Evolutionary conservation across 768 basidiomycete species (phyloP).

Genomic region (Sporobolomyces phaffii): DNA sequence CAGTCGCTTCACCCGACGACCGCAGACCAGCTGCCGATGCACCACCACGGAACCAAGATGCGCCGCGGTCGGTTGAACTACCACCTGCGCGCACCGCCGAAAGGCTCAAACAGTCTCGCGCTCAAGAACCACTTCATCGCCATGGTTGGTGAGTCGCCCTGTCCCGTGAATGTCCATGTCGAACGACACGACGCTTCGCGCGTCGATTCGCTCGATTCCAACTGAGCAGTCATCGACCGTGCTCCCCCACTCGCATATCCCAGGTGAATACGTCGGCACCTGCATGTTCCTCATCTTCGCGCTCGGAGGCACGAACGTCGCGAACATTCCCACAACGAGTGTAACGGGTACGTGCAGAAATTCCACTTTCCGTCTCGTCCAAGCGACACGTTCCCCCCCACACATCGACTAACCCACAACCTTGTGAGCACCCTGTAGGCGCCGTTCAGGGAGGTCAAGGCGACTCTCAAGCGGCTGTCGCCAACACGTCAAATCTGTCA

Average conservation of each 20-base stretch:
- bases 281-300: conserved; percentile 22
- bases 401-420: too few species aligned
- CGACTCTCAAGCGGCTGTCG: conserved; percentile 5
- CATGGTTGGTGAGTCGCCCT: neutral
- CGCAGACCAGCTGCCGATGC: too few species aligned
- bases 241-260: neutral
- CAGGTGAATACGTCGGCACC: conserved; percentile 28
- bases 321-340: conserved; percentile 5
- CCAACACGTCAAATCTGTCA: conserved; percentile 31
- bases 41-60: neutral
- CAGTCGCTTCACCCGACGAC: neutral
- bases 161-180: neutral
- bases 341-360: neutral
- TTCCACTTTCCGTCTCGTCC: conserved; percentile 8
- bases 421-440: conserved; percentile 20
- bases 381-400: too few species aligned
- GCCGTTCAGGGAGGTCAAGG: conserved; percentile 8
- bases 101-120: neutral
- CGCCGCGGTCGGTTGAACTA: neutral
- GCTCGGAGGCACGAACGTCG: conserved; percentile 21
- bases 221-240: too few species aligned
- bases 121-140: conserved; percentile 26
- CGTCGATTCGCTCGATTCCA: too few species aligned
- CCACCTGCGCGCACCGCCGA: neutral
- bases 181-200: neutral